Evolutionary conservation across 164 flowering plant species (phyloP).

Genomic region (Aristolochia fimbriata): DNA sequence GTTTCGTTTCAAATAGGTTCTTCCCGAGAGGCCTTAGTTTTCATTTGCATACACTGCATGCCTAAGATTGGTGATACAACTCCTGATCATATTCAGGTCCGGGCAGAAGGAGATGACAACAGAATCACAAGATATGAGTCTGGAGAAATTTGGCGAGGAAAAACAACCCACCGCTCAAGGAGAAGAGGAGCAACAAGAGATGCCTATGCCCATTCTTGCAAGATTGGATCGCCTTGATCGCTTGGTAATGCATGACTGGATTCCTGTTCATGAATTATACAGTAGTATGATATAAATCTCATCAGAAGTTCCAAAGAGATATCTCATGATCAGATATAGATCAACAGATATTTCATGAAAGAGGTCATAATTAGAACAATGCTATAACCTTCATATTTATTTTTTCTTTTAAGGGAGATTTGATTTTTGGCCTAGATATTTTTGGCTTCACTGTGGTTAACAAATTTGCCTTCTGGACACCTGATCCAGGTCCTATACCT

Average conservation of each 20-base stretch:
- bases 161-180: conserved; percentile 6
- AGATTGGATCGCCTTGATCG: conserved; percentile 54
- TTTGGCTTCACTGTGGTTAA: neutral
- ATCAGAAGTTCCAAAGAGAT: too few species aligned
- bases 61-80: neutral
- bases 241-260: conserved; percentile 23
- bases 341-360: neutral
- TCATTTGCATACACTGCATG: neutral
- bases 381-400: neutral
- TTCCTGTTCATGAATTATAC: too few species aligned
- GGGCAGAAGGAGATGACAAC: neutral
- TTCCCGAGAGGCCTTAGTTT: neutral
- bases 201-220: conserved; percentile 25
- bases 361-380: neutral
- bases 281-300: too few species aligned
- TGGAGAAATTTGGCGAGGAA: neutral
- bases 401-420: neutral
- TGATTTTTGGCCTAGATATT: neutral
- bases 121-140: neutral
- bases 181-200: conserved; percentile 13
- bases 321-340: neutral
- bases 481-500: conserved; percentile 29
- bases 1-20: neutral
- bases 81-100: neutral
- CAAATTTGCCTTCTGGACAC: neutral